phyloP scores from a whole-genome alignment of 2,329 filamentous ascomycete genomes.

The Penicillium sp. region DNA sequence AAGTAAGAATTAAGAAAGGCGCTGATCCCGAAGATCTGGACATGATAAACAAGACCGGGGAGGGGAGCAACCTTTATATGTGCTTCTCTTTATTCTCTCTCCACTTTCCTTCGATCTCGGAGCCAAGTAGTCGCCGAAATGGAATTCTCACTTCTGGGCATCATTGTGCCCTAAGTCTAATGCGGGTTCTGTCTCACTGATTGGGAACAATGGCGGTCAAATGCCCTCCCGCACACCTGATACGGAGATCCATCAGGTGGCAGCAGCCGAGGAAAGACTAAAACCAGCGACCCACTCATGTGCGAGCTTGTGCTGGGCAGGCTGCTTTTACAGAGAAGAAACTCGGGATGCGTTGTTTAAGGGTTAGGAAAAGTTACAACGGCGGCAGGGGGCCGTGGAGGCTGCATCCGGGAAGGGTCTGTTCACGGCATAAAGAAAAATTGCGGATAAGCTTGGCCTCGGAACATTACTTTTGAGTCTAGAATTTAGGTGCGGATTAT shows the following conservation, averaged over 20 bases:
- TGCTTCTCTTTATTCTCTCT: background rate
- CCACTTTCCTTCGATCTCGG: background rate
- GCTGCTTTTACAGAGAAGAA: background rate
- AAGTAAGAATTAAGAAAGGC: background rate
- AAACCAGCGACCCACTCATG: slow-evolving; percentile 4
- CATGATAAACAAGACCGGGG: background rate
- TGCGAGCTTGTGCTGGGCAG: slow-evolving; percentile 1
- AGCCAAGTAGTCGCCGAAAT: background rate
- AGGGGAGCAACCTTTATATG: slow-evolving; percentile 14
- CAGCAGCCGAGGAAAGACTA: background rate
- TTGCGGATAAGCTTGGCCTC: background rate
- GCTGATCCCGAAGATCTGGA: background rate
- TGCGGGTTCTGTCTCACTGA: background rate
- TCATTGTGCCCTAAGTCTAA: background rate
- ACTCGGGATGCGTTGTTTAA: background rate
- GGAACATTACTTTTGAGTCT: background rate
- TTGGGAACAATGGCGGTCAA: background rate
- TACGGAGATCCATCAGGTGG: slow-evolving; percentile 16
- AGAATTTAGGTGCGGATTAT: background rate
- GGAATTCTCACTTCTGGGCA: background rate
- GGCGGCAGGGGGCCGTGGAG: background rate
- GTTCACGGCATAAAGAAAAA: background rate
- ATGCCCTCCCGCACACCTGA: slow-evolving; percentile 9
- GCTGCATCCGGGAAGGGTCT: background rate
- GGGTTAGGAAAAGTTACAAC: background rate